Evolutionary conservation across 1,139 yeast genomes (phyloP).

Genomic region (Candida freyschussii): DNA sequence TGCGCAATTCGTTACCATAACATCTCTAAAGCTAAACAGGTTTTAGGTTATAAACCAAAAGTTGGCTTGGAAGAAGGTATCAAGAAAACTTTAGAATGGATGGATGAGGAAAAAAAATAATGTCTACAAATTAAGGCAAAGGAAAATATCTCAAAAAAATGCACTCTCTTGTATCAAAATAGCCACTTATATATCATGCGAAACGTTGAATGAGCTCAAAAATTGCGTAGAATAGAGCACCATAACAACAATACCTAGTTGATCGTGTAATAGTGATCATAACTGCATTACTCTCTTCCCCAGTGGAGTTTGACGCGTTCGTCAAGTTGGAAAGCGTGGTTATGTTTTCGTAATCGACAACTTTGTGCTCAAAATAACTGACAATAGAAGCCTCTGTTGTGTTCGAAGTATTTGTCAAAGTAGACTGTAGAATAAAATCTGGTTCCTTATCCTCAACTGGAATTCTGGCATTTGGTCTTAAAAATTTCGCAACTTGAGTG

Average conservation of each 20-base stretch:
- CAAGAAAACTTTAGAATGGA: constrained; percentile 75
- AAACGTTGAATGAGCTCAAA: too few species aligned
- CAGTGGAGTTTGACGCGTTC: constrained; percentile 3
- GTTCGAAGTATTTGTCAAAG: constrained; percentile 16
- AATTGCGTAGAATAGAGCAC: too few species aligned
- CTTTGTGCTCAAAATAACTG: constrained; percentile 4
- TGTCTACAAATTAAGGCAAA: not conserved
- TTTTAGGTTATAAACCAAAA: constrained; percentile 76
- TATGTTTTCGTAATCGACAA: constrained; percentile 1
- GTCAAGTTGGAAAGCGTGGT: constrained; percentile 1
- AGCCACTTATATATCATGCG: too few species aligned
- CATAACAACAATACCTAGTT: too few species aligned
- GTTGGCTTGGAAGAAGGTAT: constrained; percentile 84
- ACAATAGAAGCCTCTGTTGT: constrained; percentile 6
- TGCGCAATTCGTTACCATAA: constrained; percentile 96
- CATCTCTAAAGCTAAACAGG: constrained; percentile 74
- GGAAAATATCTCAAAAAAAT: not conserved
- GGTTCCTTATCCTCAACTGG: constrained; percentile 26
- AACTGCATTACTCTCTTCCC: constrained; percentile 5
- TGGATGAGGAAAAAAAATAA: constrained; percentile 52
- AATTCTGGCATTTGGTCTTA: constrained; percentile 23
- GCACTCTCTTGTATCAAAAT: too few species aligned
- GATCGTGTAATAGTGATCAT: too few species aligned
- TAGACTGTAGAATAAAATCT: constrained; percentile 23
- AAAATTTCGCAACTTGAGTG: constrained; percentile 22